Percentiles rank a stretch among this genome's conserved stretches.
phyloP scores from a whole-genome alignment of 106 monocot genomes.

The Dactylorhiza incarnata region DNA sequence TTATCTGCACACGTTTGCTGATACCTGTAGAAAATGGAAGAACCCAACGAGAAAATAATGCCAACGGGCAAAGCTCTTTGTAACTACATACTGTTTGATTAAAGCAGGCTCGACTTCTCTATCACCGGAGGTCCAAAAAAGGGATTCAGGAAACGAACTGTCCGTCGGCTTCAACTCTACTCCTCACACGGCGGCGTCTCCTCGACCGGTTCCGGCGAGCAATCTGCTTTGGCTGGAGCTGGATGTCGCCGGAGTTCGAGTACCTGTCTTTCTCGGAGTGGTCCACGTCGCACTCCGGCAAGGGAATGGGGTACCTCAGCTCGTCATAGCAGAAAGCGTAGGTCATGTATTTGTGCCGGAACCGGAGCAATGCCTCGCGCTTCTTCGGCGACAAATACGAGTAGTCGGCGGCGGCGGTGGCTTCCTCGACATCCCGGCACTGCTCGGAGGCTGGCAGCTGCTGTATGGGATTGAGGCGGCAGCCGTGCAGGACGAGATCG shows the following conservation, averaged over 20 bases:
- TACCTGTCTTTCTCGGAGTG: conserved; percentile 28
- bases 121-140: too few relatives aligned
- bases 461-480: conserved; percentile 37
- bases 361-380: conserved; percentile 36
- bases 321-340: conserved; percentile 52
- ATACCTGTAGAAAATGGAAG: too few relatives aligned
- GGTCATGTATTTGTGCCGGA: conserved; percentile 46
- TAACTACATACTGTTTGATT: too few relatives aligned
- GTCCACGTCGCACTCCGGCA: conserved; percentile 41
- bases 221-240: conserved; percentile 10
- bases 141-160: background rate
- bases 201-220: background rate
- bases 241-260: conserved; percentile 33
- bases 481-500: conserved; percentile 43
- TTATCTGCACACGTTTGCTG: too few relatives aligned
- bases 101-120: too few relatives aligned
- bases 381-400: conserved; percentile 26
- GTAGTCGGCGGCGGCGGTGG: conserved; percentile 23
- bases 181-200: background rate
- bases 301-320: conserved; percentile 27
- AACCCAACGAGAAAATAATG: too few relatives aligned
- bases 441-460: conserved; percentile 15
- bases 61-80: too few relatives aligned
- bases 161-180: background rate
- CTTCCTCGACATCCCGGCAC: conserved; percentile 27